Conservation (phyloP, 1,284 basidiomycete species). For the Sphagnurus paluster region DNA sequence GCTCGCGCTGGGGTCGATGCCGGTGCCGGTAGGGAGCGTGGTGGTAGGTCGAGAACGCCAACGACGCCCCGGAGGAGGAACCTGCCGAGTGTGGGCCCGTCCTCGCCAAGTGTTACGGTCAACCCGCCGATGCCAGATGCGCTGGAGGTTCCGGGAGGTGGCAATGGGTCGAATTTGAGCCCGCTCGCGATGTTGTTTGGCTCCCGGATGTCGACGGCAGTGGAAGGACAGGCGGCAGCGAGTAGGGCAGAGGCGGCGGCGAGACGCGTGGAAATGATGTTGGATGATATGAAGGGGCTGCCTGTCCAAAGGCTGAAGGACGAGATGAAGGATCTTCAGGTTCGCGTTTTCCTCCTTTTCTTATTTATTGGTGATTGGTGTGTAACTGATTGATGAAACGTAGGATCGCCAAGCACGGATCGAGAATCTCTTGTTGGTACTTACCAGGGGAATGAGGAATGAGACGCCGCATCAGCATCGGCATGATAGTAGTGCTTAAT, state of each 20-base stretch:
- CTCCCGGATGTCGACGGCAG: slow-evolving; percentile 24
- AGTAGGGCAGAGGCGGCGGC: slow-evolving; percentile 40
- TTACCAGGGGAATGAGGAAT: slow-evolving; percentile 51
- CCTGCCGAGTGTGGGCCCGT: slow-evolving; percentile 11
- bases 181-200: slow-evolving; percentile 56
- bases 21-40: no score
- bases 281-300: slow-evolving; percentile 61
- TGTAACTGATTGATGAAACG: slow-evolving; percentile 5
- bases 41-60: slow-evolving; percentile 17
- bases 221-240: slow-evolving; percentile 25
- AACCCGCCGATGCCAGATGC: slow-evolving; percentile 8
- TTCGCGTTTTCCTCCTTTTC: slow-evolving; percentile 24
- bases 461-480: slow-evolving; percentile 22
- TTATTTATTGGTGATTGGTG: not conserved
- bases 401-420: slow-evolving; percentile 80
- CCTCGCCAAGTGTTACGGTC: slow-evolving; percentile 14
- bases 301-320: slow-evolving; percentile 67
- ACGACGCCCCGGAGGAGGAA: slow-evolving; percentile 23
- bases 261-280: slow-evolving; percentile 54
- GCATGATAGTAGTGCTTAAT: slow-evolving; percentile 4
- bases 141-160: slow-evolving; percentile 7
- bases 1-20: no score
- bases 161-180: slow-evolving; percentile 30
- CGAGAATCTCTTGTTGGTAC: slow-evolving; percentile 61
- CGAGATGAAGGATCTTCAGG: slow-evolving; percentile 81